A percentile compares a stretch with the other conserved stretches of the same genome.
phyloP scores from a whole-genome alignment of 352 stramenopile genomes.

The Phytophthora lateralis region DNA sequence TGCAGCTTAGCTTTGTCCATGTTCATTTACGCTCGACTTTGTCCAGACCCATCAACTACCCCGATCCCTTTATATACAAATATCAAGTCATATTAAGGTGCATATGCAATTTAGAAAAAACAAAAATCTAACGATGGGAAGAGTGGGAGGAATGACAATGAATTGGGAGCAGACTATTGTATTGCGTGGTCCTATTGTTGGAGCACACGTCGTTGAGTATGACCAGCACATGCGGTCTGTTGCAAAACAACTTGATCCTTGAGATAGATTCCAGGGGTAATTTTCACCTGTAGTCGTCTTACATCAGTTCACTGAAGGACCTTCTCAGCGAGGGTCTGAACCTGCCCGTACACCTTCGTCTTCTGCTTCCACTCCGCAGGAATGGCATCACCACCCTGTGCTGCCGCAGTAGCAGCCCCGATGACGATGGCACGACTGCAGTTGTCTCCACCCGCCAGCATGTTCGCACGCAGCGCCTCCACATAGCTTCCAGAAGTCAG shows the following conservation, averaged over 20 bases:
- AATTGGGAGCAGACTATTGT: too few relatives aligned
- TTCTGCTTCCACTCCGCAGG: slow-evolving; percentile 58
- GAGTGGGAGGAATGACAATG: too few relatives aligned
- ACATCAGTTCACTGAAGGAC: slow-evolving; percentile 30
- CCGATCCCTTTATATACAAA: background rate
- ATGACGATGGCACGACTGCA: slow-evolving; percentile 72
- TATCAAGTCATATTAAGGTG: background rate
- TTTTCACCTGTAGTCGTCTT: too few relatives aligned
- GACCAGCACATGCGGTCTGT: too few relatives aligned
- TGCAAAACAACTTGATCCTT: too few relatives aligned
- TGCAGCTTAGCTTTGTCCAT: background rate
- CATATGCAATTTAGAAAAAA: background rate
- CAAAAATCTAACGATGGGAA: too few relatives aligned
- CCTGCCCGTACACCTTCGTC: slow-evolving; percentile 45
- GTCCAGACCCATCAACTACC: background rate
- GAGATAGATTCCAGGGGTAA: too few relatives aligned
- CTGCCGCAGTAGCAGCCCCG: slow-evolving; percentile 53
- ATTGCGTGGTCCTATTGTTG: too few relatives aligned
- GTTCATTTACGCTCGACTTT: background rate
- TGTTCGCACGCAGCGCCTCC: slow-evolving; percentile 58
- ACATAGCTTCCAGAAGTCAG: slow-evolving; percentile 50
- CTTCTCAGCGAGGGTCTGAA: slow-evolving; percentile 47
- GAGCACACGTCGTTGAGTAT: too few relatives aligned
- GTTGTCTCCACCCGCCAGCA: slow-evolving; percentile 70
- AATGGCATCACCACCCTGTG: slow-evolving; percentile 33